Evolutionary conservation across 352 stramenopile species (phyloP), one percentile per base, ranked within the genome.

Genomic region (Phytophthora colocasiae): DNA sequence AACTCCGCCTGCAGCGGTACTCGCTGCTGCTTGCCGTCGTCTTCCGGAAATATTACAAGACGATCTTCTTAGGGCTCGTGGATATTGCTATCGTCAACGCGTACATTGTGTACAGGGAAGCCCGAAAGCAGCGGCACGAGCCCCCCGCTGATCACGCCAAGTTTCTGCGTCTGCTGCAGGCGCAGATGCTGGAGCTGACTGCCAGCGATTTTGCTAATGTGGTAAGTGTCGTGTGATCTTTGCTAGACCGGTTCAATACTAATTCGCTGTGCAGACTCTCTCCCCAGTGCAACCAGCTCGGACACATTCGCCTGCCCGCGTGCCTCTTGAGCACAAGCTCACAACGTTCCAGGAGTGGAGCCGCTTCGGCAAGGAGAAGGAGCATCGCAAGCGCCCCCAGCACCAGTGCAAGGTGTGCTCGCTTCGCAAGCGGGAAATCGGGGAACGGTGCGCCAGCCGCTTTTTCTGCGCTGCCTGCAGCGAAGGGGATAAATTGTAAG

Each of bases 11-110:
- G 0, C 53, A 73, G n/a, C 29, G 57, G 2, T 73, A 77, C 39
- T 65, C 54, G 11, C 38, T 73, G 2, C 69, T 73, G 34, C 49
- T 64, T 2, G 14, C 26, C 4, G 36, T 45, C 12, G 12, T 52
- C 0, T 60, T 69, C 4, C n/a, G 7, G 0, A 73, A 72, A 7
- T 73, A 77, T 53, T 68, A 68, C 54, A 73, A 73, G 34, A 62
- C 43, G 2, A 45, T 77, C 22, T 70, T 70, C n/a, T 29, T 77
- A 19, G 69, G 50, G 3, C 43, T 77, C 24, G 36, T 71, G 0
- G 69, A 77, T 53, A 73, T 70, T 54, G 53, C 53, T 0, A 38
- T 72, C 6, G 48, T 69, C 2, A 77, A 73, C 39, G 31, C 36
- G 1, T 77, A 39, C 46, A 54, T 73, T 34, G 45, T 73, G 4